Conservation (phyloP, 371 early-diverging fungal species). For the Batrachochytrium dendrobatidis region DNA sequence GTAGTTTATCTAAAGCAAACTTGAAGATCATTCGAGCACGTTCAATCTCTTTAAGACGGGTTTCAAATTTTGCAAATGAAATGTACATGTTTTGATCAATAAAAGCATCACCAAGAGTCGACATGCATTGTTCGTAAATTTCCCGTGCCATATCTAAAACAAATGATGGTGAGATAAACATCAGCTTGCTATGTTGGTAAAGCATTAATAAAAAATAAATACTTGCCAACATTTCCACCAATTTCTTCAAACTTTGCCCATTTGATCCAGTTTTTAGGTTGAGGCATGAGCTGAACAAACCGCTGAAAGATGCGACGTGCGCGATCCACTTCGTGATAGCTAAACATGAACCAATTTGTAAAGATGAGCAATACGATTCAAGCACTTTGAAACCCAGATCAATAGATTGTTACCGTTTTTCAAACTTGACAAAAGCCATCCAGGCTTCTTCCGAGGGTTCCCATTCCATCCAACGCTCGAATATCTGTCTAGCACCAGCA, state of each 20-base stretch:
- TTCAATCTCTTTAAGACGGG: slow-evolving; percentile 80
- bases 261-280: slow-evolving; percentile 92
- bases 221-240: slow-evolving; percentile 54
- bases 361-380: neutral
- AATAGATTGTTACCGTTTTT: slow-evolving; percentile 47
- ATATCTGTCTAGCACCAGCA: slow-evolving; percentile 82
- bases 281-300: slow-evolving; percentile 82
- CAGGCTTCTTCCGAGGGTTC: slow-evolving; percentile 89
- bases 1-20: slow-evolving; percentile 82
- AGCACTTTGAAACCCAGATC: neutral
- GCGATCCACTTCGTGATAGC: slow-evolving; percentile 74
- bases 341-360: neutral
- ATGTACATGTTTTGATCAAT: slow-evolving; percentile 86
- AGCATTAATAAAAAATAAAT: neutral
- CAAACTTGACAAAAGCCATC: slow-evolving; percentile 91
- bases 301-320: slow-evolving; percentile 77
- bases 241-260: slow-evolving; percentile 94
- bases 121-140: slow-evolving; percentile 78
- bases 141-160: slow-evolving; percentile 68
- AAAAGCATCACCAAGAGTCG: slow-evolving; percentile 76
- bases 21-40: slow-evolving; percentile 93
- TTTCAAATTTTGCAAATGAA: slow-evolving; percentile 93
- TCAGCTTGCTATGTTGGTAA: neutral
- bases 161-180: neutral
- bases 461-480: slow-evolving; percentile 98